Evolutionary conservation across 2,329 filamentous ascomycete species (phyloP).

Genomic region (Ascochyta lentis): DNA sequence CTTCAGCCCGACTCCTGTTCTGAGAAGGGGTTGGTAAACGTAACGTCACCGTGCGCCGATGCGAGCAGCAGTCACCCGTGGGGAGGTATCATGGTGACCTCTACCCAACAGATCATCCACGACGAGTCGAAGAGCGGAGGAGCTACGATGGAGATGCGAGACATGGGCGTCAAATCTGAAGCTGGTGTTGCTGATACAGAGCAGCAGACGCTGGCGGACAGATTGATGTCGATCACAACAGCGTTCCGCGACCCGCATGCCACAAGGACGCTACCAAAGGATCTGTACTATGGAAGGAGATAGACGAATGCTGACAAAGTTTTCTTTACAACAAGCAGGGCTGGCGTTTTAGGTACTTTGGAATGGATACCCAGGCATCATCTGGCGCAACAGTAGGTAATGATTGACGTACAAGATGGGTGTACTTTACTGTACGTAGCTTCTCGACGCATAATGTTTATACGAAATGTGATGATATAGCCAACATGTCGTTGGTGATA

Average conservation of each 20-base stretch:
- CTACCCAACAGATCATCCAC: constrained; percentile 45
- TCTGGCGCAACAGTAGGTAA: background rate
- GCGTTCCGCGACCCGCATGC: constrained; percentile 37
- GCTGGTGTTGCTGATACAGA: constrained; percentile 47
- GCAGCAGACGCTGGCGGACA: constrained; percentile 52
- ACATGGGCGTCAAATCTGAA: constrained; percentile 44
- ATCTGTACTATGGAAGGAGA: constrained; percentile 21
- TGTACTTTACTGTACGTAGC: background rate
- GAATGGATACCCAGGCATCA: constrained; percentile 22
- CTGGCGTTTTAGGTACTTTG: constrained; percentile 9
- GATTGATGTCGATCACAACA: constrained; percentile 40
- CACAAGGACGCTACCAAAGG: constrained; percentile 17
- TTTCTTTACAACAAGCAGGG: background rate
- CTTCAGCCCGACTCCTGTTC: constrained; percentile 38
- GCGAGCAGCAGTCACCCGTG: constrained; percentile 31
- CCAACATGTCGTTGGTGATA: background rate
- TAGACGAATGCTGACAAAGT: constrained; percentile 1
- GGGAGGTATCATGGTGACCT: constrained; percentile 50
- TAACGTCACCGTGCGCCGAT: constrained; percentile 2
- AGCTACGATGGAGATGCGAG: constrained; percentile 36
- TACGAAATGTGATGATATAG: background rate
- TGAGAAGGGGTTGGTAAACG: constrained; percentile 38
- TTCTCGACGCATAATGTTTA: background rate
- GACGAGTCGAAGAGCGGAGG: constrained; percentile 33
- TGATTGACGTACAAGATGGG: too few relatives aligned